A percentile compares a stretch with the other conserved stretches of the same genome.
Evolutionary conservation across 257 asterid genomes (phyloP).

Genomic region (Nicotiana tabacum): DNA sequence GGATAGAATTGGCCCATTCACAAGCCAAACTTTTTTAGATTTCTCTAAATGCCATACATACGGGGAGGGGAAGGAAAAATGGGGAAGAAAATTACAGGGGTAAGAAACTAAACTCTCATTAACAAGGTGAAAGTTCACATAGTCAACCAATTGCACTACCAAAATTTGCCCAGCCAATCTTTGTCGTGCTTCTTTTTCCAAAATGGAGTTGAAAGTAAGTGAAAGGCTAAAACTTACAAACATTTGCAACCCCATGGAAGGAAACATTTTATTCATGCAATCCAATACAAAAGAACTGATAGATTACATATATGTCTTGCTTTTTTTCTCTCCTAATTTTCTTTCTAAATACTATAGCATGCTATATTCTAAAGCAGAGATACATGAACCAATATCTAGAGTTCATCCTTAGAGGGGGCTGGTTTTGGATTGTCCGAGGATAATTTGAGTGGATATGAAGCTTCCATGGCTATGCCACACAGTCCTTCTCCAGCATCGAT

Average conservation of each 20-base stretch:
- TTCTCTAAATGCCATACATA: too few relatives aligned
- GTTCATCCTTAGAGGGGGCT: conserved; percentile 50
- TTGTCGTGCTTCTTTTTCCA: neutral
- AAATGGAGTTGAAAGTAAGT: neutral
- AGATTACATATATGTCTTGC: neutral
- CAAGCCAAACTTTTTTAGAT: neutral
- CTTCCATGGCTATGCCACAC: conserved; percentile 74
- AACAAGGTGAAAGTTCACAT: too few relatives aligned
- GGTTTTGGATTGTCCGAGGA: conserved; percentile 44
- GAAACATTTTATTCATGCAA: conserved; percentile 21
- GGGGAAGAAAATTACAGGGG: too few relatives aligned
- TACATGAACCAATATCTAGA: conserved; percentile 22
- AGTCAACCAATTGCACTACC: too few relatives aligned
- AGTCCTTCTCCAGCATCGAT: conserved; percentile 42
- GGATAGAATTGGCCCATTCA: neutral
- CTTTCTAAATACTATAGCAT: neutral
- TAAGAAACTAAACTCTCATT: too few relatives aligned
- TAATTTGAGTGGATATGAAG: conserved; percentile 65
- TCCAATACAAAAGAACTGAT: conserved; percentile 7
- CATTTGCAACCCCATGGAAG: neutral
- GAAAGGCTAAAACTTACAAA: neutral
- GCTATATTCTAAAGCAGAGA: neutral
- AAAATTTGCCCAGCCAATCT: neutral
- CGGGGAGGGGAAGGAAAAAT: too few relatives aligned
- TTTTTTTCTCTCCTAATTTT: neutral